Base-by-base conservation (phyloP, 257 asterid species). In the Lycium ferocissimum region DNA sequence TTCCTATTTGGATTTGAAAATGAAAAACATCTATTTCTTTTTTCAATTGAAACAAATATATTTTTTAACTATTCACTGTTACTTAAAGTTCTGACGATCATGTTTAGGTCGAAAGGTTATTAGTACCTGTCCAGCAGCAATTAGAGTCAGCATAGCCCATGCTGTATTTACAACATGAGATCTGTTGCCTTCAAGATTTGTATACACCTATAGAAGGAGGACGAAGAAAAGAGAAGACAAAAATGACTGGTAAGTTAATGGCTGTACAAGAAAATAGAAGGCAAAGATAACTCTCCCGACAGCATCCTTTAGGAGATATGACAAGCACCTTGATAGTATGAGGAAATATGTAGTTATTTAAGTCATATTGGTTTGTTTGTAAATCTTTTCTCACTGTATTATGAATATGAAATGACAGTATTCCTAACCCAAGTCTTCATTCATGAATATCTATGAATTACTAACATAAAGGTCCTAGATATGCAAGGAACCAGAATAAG, bases 71-170 rank as follows among this genome's bases (percentile, higher is more conserved):
- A 3, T 75, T 75, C 17, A 47, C 7, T 51, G 63, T 78, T 78
- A 14, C 47, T 51, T 78, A 14, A 59, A 26, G 63, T 53, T 78
- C 65, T 53, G 47, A 78, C 65, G 26, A 78, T 78, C 65, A 53
- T 78, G 65, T 78, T 51, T 33, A 47, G 57, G 26, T 5, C 79
- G 57, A 9, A 12, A 80, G 83, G 56, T 59, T 33, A 49, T 10
- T 20, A 72, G 53, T 86, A 95, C 99, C 99, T 94, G 98, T 38
- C 98, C 98, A 81, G 99, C 97, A 84, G 82, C 95, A 85, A 97
- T 93, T 66, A 97, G 98, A 88, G 98, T 43, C 88, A 97, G 88
- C 93, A 94, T 76, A 84, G 98, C 97, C 99, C 99, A 97, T 81
- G 92, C 92, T 18, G 99, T 95, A 88, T 95, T 94, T 76, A 94